A percentile compares a stretch with the other conserved stretches of the same genome.
Evolutionary conservation across 495 filamentous ascomycete genomes (phyloP).

Genomic region (Lophium mytilinum): DNA sequence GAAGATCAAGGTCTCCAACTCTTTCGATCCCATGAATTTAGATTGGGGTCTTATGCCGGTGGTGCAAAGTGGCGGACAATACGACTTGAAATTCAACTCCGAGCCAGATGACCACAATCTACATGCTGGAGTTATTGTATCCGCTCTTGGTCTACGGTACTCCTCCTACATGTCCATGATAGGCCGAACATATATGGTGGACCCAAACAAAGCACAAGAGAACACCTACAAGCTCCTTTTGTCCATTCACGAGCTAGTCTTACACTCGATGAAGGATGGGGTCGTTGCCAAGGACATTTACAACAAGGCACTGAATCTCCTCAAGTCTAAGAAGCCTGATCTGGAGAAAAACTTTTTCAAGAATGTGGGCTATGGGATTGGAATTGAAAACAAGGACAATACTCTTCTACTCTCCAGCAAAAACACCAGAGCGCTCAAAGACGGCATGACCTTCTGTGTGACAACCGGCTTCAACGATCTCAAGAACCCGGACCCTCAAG

Average conservation of each 20-base stretch:
- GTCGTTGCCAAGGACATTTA: constrained; percentile 84
- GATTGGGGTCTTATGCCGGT: constrained; percentile 92
- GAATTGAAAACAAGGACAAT: constrained; percentile 79
- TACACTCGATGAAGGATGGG: constrained; percentile 85
- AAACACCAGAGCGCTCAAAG: constrained; percentile 71
- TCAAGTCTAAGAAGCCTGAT: constrained; percentile 86
- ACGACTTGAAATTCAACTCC: constrained; percentile 73
- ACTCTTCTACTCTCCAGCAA: constrained; percentile 79
- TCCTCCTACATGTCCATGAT: constrained; percentile 89
- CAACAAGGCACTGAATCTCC: constrained; percentile 66
- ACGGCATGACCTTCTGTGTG: constrained; percentile 92
- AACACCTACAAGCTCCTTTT: constrained; percentile 90
- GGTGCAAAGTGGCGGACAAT: constrained; percentile 90
- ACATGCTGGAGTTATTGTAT: constrained; percentile 88
- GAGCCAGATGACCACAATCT: constrained; percentile 73
- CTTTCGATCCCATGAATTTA: constrained; percentile 84
- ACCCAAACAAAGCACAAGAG: constrained; percentile 91
- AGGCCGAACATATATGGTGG: constrained; percentile 88
- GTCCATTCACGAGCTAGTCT: constrained; percentile 71
- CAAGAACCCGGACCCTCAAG: constrained; percentile 70
- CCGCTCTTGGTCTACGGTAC: constrained; percentile 84
- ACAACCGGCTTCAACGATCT: constrained; percentile 83
- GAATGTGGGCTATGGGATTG: constrained; percentile 81
- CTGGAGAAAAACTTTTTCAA: constrained; percentile 88
- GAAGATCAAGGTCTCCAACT: constrained; percentile 70